Evolutionary conservation across 163 green algal species (phyloP), one percentile per base, ranked within the genome.

Genomic region (Scenedesmus sp.): DNA sequence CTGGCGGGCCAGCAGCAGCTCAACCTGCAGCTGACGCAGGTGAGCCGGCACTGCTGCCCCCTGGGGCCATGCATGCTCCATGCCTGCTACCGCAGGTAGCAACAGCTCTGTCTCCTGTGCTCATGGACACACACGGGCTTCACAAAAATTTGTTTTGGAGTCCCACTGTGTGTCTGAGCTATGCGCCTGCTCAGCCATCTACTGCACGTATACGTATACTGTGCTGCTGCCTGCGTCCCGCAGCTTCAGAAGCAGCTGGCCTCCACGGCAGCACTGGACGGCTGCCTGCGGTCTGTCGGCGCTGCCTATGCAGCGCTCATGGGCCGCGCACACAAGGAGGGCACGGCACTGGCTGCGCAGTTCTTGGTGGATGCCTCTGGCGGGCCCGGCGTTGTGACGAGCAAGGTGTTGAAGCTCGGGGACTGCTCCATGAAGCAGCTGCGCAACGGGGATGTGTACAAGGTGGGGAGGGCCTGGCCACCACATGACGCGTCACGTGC

Each of bases 381-480:
- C 33, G 73, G 37, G 6, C 20, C 56, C 20, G 73, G 56, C 42
- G 89, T 40, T 22, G 35, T 65, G 20, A 90, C 82, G n/a, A 93
- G 72, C 87, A 90, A 92, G 76, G 92, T 94, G 51, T 85, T 94
- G 78, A 94, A 94, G 84, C 86, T 95, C 35, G 94, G 94, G 15
- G 92, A 96, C 89, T 95, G 88, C 81, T 93, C 95, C 51, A 93
- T 96, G 35, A 95, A 95, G 72, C 92, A 94, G 89, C 92, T 97
- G 73, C 90, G 92, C 24, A 97, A 96, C 53, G 95, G 95, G 0
- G 95, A 97, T 83, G 87, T 96, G 10, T 97, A 97, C 94, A 96
- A 96, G 92, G 94, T 95, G 80, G 15, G 87, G 15, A n/a, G 20
- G 56, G 7, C 46, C 2, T 33, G 56, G 2, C 1, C n/a, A 24